Percentiles rank a stretch among this genome's conserved stretches.
These are phyloP conservation scores for Bocquillonia castaneifolia DNA, from an alignment of 441 rosid species.

Conservation along the genomic window DNA sequence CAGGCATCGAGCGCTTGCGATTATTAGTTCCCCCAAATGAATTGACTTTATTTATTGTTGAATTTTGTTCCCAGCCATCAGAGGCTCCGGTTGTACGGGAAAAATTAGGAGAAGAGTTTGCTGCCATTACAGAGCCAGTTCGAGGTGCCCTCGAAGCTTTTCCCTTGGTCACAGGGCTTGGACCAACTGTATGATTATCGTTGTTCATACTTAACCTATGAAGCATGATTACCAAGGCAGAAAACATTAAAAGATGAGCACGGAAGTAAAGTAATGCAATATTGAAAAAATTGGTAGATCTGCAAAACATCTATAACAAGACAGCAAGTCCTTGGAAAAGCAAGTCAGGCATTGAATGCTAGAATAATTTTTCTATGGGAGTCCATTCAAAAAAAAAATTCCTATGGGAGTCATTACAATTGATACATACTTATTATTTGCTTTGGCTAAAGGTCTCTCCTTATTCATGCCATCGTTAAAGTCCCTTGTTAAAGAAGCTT, in stretches of 20 bases:
- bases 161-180: conserved; percentile 40
- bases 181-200: conserved; percentile 33
- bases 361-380: background rate
- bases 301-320: background rate
- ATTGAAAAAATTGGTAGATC: background rate
- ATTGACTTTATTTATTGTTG: conserved; percentile 34
- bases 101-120: conserved; percentile 38
- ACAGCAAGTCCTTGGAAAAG: conserved; percentile 13
- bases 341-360: conserved; percentile 5
- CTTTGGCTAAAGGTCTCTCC: conserved; percentile 40
- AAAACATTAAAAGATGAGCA: conserved; percentile 13
- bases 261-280: background rate
- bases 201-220: conserved; percentile 42
- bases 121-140: conserved; percentile 37
- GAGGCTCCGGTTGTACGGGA: conserved; percentile 32
- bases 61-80: conserved; percentile 45
- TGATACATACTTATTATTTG: conserved; percentile 44
- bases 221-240: conserved; percentile 5
- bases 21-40: conserved; percentile 35
- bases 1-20: conserved; percentile 44
- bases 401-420: conserved; percentile 11
- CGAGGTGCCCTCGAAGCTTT: conserved; percentile 52
- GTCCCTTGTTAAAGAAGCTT: conserved; percentile 42
- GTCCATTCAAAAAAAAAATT: too few relatives aligned
- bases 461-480: conserved; percentile 32